phyloP scores from a whole-genome alignment of 129 eudicot species.

The Silybum marianum region DNA sequence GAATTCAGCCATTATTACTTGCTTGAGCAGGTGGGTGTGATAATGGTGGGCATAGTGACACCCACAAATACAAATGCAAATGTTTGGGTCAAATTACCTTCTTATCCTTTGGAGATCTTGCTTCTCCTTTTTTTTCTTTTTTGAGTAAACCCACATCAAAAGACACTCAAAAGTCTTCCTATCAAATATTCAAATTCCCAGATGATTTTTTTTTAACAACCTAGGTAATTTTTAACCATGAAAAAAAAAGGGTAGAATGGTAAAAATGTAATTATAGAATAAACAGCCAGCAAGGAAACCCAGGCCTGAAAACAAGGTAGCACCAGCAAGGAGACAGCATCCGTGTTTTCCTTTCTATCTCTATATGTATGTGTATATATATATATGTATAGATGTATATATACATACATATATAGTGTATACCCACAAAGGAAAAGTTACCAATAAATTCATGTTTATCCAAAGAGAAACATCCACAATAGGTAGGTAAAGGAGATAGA shows the following conservation, averaged over 20 bases:
- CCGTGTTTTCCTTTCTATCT: not conserved
- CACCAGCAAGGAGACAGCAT: not conserved
- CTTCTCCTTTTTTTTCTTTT: not conserved
- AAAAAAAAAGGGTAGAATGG: not conserved
- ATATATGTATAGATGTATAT: not conserved
- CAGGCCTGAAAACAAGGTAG: not conserved
- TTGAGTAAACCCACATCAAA: not conserved
- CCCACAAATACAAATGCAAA: not conserved
- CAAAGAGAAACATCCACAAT: not conserved
- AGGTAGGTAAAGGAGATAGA: not conserved
- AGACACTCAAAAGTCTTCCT: not conserved
- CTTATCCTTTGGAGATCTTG: not conserved
- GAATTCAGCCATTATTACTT: not conserved
- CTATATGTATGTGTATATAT: not conserved
- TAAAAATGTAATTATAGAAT: not conserved
- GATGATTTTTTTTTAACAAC: not conserved
- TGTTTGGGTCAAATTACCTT: not conserved
- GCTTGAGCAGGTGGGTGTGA: constrained; percentile 1
- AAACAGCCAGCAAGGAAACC: not conserved
- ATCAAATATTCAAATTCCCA: not conserved
- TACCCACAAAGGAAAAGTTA: not conserved
- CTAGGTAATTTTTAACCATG: not conserved
- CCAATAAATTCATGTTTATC: not conserved
- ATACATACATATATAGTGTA: not conserved
- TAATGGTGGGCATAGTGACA: not conserved